Base-by-base conservation (phyloP, 2,329 filamentous ascomycete genomes). In the Juglanconis sp. region DNA sequence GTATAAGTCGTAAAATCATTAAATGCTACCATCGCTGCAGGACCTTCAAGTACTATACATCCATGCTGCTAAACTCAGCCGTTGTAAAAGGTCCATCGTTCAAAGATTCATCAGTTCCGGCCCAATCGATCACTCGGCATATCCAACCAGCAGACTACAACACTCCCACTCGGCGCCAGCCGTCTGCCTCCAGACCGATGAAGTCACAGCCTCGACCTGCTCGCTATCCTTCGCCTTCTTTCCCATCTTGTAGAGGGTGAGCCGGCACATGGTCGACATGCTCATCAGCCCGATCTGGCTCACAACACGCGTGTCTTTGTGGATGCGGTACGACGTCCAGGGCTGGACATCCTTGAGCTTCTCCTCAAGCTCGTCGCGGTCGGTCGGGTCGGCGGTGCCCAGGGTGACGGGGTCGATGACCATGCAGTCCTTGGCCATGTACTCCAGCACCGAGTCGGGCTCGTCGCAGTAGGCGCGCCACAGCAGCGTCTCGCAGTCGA, bases 201-300 rank as follows among this genome's bases (percentile, higher is more conserved):
- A 68, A 1, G 66, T 69, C 7, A 65, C 70, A 0, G 70, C 71
- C 50, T 70, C 66, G 11, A 70, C 65, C 62, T 72, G 67, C 55
- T 70, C 65, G 9, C 65, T 66, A 49, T 67, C 65, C 24, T 69
- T 64, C 11, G 62, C 66, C 51, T 66, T 67, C 47, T 63, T 9
- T 3, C 62, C 63, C 47, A 67, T 62, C 38, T 63, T 57, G 57
- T 68, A 73, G 50, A 74, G 56, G 7, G 65, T 72, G 4, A 73
- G 50, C 57, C 70, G 68, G 61, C 74, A 75, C 48, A 74, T 68
- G 58, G 71, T 57, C 9, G 70, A 65, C 9, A 76, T 71, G 3
- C 72, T 71, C 74, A 76, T 76, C 32, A 76, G 63, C 48, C 71
- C 74, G 24, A 74, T 70, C 70, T 76, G 72, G 42, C 73, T 72